phyloP scores from a whole-genome alignment of 1,139 yeast genomes.

The Candida tetrigidarum region DNA sequence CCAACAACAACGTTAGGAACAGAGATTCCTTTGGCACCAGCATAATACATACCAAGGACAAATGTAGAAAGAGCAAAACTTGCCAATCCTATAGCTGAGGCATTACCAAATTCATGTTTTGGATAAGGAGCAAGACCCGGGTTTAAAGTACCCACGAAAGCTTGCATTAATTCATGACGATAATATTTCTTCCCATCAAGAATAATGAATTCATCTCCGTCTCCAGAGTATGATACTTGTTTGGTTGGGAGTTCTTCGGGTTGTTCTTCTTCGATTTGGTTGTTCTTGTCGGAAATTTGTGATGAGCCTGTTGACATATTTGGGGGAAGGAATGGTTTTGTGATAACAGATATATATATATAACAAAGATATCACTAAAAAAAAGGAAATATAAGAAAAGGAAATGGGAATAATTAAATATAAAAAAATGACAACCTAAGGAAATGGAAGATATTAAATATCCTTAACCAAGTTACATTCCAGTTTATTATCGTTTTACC shows the following conservation, averaged over 20 bases:
- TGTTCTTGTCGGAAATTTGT: neutral
- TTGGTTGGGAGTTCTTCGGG: neutral
- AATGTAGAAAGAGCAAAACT: slow-evolving; percentile 58
- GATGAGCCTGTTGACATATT: neutral
- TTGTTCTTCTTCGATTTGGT: neutral
- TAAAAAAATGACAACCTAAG: no score
- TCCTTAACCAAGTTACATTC: no score
- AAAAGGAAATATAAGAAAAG: neutral
- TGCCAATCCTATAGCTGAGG: slow-evolving; percentile 63
- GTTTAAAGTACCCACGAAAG: slow-evolving; percentile 41
- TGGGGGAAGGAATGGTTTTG: no score
- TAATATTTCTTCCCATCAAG: slow-evolving; percentile 38
- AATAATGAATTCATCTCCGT: slow-evolving; percentile 26
- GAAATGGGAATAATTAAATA: no score
- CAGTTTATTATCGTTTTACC: no score
- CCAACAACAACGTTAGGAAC: slow-evolving; percentile 48
- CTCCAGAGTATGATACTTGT: slow-evolving; percentile 19
- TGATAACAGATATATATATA: no score
- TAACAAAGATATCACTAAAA: no score
- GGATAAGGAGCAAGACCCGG: slow-evolving; percentile 44
- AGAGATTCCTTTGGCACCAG: slow-evolving; percentile 44
- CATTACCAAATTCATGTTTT: slow-evolving; percentile 49
- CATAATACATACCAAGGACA: slow-evolving; percentile 45
- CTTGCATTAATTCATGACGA: slow-evolving; percentile 41
- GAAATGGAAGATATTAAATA: no score